phyloP scores from a whole-genome alignment of 441 rosid genomes.

The Oxalis stricta region DNA sequence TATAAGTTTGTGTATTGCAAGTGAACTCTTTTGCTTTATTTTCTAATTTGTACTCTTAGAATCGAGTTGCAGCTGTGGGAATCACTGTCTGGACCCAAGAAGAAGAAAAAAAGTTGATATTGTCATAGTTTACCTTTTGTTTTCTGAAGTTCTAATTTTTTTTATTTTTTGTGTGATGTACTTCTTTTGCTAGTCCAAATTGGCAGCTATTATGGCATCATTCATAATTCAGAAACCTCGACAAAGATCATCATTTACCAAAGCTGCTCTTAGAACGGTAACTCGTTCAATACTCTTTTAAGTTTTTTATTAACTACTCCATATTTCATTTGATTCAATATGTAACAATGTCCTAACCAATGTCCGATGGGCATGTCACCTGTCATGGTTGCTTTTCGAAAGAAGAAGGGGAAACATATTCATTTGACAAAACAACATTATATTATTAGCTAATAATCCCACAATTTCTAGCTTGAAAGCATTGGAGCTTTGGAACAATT shows the following conservation, averaged over 20 bases:
- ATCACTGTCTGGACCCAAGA: no score
- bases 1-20: no score
- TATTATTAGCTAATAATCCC: background rate
- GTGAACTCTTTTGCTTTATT: no score
- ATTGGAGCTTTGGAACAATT: slow-evolving; percentile 71
- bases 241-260: slow-evolving; percentile 55
- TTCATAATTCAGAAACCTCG: slow-evolving; percentile 76
- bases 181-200: slow-evolving; percentile 40
- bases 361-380: no score
- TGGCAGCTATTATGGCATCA: slow-evolving; percentile 79
- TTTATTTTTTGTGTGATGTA: background rate
- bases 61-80: no score
- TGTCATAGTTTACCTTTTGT: background rate
- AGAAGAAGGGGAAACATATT: background rate
- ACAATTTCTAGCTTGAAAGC: slow-evolving; percentile 54
- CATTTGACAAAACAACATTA: background rate
- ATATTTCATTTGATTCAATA: no score
- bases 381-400: background rate
- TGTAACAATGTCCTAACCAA: no score
- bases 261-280: slow-evolving; percentile 76
- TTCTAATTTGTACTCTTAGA: no score
- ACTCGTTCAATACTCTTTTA: background rate
- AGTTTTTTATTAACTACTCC: background rate
- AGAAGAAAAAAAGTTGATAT: no score
- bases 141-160: background rate